Evolutionary conservation across 2,329 filamentous ascomycete genomes (phyloP).

Genomic region (Aspergillus sojae): DNA sequence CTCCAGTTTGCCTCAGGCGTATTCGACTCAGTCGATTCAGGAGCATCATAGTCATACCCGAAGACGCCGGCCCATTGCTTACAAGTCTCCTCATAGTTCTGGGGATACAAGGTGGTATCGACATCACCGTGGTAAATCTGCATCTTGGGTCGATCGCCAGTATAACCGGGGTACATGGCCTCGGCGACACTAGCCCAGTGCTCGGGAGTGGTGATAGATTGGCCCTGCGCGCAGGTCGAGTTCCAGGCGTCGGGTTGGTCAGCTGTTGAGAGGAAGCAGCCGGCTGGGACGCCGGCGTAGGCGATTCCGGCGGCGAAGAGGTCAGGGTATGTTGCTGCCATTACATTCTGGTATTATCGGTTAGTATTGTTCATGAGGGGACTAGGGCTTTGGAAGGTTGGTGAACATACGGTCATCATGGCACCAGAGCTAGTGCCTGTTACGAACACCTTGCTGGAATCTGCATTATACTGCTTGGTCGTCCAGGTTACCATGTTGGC

Average conservation of each 20-base stretch:
- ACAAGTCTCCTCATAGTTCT: slow-evolving; percentile 61
- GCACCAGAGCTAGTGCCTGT: slow-evolving; percentile 22
- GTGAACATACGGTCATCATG: slow-evolving; percentile 24
- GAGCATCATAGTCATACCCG: slow-evolving; percentile 34
- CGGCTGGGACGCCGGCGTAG: slow-evolving; percentile 25
- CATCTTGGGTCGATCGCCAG: slow-evolving; percentile 56
- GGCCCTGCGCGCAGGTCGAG: slow-evolving; percentile 24
- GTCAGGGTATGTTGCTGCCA: slow-evolving; percentile 25
- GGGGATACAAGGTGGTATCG: slow-evolving; percentile 54
- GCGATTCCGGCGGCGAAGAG: slow-evolving; percentile 27
- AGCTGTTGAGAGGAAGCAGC: slow-evolving; percentile 23
- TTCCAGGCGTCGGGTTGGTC: slow-evolving; percentile 27
- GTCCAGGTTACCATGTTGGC: slow-evolving; percentile 45
- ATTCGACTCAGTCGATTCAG: slow-evolving; percentile 15
- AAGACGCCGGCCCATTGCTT: slow-evolving; percentile 60
- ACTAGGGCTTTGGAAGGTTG: no score
- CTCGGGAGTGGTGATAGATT: slow-evolving; percentile 22
- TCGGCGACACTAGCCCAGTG: slow-evolving; percentile 24
- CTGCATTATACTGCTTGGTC: slow-evolving; percentile 35
- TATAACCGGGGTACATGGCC: slow-evolving; percentile 36
- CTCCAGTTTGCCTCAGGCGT: slow-evolving; percentile 22
- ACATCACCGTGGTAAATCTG: slow-evolving; percentile 60
- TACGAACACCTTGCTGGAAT: slow-evolving; percentile 29
- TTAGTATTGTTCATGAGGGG: background rate
- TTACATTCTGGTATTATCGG: slow-evolving; percentile 20